Evolutionary conservation across 177 flowering plant genomes (phyloP), one percentile per base, ranked within the genome.

Genomic region (Vitis hybrid): DNA sequence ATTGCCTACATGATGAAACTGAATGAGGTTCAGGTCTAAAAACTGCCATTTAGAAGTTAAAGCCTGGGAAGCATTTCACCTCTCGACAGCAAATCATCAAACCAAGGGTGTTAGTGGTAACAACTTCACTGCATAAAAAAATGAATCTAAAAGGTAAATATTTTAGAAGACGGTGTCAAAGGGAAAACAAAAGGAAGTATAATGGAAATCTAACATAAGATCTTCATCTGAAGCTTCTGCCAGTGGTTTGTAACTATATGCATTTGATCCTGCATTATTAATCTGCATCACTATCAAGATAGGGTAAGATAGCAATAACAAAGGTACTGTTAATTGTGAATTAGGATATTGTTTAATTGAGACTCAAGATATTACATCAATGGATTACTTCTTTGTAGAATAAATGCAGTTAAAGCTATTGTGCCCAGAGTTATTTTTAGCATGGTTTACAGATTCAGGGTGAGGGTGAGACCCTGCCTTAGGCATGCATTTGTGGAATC

Each of bases 181-280:
- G n/a, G 3, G 60, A 54, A 45, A 57, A 9, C 32, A 45, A 34
- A 49, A 55, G 50, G 40, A 15, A 55, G 7, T 12, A 2, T 32
- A 18, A 21, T 52, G 3, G 23, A 51, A 73, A 66, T 64, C 88
- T 78, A 73, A 94, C 98, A 91, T 83, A 67, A 94, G 94, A 86
- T 92, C 98, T 76, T 94, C 91, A 82, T 94, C 98, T 67, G 95
- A 91, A 72, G 97, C 84, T 75, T 94, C 97, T 26, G 90, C 82
- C 79, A 94, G 73, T 54, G 97, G 94, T 67, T 89, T 91, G 78
- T 74, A 87, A 84, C 92, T 91, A 81, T 94, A 94, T 57, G 97
- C 98, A 84, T 94, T 94, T 74, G 98, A 94, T 84, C 98, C 98
- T 60, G 97, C 97, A 84, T 94, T 94, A 77, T 94, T 94, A 66